phyloP scores from a whole-genome alignment of 352 stramenopile species.

The Globisporangium yorkense region DNA sequence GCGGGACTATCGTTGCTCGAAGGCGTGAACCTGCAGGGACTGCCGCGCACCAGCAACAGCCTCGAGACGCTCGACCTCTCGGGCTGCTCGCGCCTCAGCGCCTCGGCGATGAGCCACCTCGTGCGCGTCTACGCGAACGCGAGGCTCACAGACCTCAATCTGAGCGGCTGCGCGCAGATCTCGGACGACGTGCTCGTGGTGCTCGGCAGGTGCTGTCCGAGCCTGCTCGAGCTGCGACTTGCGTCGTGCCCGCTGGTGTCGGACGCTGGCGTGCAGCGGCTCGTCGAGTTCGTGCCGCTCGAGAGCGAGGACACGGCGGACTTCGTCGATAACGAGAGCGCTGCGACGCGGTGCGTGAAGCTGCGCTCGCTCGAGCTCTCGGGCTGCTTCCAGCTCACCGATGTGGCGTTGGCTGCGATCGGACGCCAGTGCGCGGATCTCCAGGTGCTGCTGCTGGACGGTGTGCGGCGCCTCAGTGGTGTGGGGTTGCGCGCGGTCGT shows the following conservation, averaged over 20 bases:
- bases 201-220: slow-evolving; percentile 31
- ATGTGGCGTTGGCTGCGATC: slow-evolving; percentile 30
- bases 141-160: slow-evolving; percentile 35
- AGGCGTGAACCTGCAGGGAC: slow-evolving; percentile 48
- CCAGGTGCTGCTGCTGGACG: slow-evolving; percentile 44
- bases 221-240: slow-evolving; percentile 34
- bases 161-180: slow-evolving; percentile 47
- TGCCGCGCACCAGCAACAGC: slow-evolving; percentile 22
- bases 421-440: slow-evolving; percentile 32
- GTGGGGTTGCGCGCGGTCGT: slow-evolving; percentile 24
- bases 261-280: slow-evolving; percentile 39
- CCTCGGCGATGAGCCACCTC: slow-evolving; percentile 35
- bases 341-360: slow-evolving; percentile 26
- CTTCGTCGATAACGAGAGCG: slow-evolving; percentile 19
- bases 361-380: slow-evolving; percentile 50
- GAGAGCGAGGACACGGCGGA: slow-evolving; percentile 19
- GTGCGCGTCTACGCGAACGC: slow-evolving; percentile 23
- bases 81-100: slow-evolving; percentile 29
- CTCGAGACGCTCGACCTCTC: slow-evolving; percentile 34
- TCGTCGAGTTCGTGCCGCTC: slow-evolving; percentile 30
- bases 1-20: slow-evolving; percentile 45
- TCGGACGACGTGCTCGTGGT: slow-evolving; percentile 48
- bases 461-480: slow-evolving; percentile 38
- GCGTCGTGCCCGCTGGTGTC: slow-evolving; percentile 50
- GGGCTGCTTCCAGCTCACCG: slow-evolving; percentile 65